phyloP scores from a whole-genome alignment of 371 early-diverging fungal genomes.

The Mucor saturninus region DNA sequence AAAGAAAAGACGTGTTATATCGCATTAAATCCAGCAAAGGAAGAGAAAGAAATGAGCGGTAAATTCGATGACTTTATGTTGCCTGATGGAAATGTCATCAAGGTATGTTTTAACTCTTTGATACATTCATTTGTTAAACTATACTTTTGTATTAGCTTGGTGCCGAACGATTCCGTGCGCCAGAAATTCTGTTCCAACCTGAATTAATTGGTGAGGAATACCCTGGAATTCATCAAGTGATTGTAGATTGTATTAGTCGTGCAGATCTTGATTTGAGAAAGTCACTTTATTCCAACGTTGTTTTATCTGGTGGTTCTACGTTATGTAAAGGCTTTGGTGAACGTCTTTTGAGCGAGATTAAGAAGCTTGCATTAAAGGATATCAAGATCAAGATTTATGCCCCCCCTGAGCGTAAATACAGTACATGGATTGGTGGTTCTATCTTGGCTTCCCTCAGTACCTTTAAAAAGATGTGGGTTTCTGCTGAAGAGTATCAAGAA shows the following conservation, averaged over 20 bases:
- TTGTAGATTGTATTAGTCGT: slow-evolving; percentile 87
- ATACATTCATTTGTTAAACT: background rate
- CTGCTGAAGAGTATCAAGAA: slow-evolving; percentile 85
- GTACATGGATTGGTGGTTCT: slow-evolving; percentile 97
- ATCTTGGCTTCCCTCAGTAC: slow-evolving; percentile 86
- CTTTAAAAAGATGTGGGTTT: slow-evolving; percentile 84
- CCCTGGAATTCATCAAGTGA: slow-evolving; percentile 88
- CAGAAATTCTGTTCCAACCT: slow-evolving; percentile 93
- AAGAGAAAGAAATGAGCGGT: slow-evolving; percentile 81
- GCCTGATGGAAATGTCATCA: slow-evolving; percentile 92
- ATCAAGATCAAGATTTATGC: slow-evolving; percentile 95
- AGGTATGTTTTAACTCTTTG: slow-evolving; percentile 45
- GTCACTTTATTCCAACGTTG: slow-evolving; percentile 84
- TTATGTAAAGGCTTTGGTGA: slow-evolving; percentile 83
- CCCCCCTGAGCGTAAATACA: slow-evolving; percentile 96
- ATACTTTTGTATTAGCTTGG: slow-evolving; percentile 60
- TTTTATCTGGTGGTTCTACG: slow-evolving; percentile 63
- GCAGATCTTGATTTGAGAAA: slow-evolving; percentile 93
- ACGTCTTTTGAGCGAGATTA: slow-evolving; percentile 88
- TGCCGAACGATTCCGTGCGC: slow-evolving; percentile 79
- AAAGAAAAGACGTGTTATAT: slow-evolving; percentile 97
- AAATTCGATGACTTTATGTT: slow-evolving; percentile 82
- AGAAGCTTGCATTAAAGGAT: slow-evolving; percentile 82
- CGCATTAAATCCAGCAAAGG: slow-evolving; percentile 85
- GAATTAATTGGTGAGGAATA: slow-evolving; percentile 89